Base-by-base conservation (phyloP, 352 stramenopile species). In the Phytophthora megakarya region DNA sequence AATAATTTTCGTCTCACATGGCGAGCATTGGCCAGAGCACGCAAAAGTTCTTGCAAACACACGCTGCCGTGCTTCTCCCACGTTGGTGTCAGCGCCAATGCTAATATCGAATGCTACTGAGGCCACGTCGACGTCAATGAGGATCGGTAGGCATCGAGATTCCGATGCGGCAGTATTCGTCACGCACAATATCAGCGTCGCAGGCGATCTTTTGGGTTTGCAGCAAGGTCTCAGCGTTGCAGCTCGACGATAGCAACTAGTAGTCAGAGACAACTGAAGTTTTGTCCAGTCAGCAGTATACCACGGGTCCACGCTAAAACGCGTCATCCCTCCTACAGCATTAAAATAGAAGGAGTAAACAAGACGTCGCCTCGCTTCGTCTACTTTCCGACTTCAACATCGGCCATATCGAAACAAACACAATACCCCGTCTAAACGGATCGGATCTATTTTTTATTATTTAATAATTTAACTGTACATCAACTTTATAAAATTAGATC, bases 331-430 rank as follows among this genome's bases (percentile, higher is more conserved):
- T 65, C 59, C 55, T 40, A 2, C 10, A 11, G 9, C 1, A 3
- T 3, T 3, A 37, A 0, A 5, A 18, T 6, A 42, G 15, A 12
- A 8, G 11, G n/a, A 3, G 16, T 16, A 51, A 12, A 4, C 16
- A 32, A 19, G 37, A 61, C 30, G 51, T 72, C 65, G 63, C 63
- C 63, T 55, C 45, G 58, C 54, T 53, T 65, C 35, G 64, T 61
- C 52, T 50, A 65, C 59, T 32, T 52, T 57, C 50, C 43, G 30
- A 69, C 67, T 75, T 75, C 67, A 75, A 75, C 61, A 35, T 74
- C 38, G 22, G 21, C 38, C 30, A 19, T 47, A 15, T 5, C 35
- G 13, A 22, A 23, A 2, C 0, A 50, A 22, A 26, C 10, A 5
- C 1, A 1, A 72, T 73, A 58, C 37, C 53, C 59, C 45, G 11